phyloP scores from a whole-genome alignment of 345 rosid genomes.

The Corchorus olitorius region DNA sequence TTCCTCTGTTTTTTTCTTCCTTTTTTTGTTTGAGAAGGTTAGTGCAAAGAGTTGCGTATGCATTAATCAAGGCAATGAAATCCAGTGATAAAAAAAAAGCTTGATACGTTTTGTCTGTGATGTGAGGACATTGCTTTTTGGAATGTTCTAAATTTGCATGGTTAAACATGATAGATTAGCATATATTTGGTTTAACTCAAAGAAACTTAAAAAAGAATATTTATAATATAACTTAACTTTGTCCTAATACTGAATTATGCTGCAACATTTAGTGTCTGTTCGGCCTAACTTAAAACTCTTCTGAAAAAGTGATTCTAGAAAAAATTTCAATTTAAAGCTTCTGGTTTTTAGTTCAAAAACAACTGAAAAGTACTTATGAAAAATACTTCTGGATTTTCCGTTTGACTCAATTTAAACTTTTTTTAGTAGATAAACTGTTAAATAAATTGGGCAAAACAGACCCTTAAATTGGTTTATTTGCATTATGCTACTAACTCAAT shows the following conservation, averaged over 20 bases:
- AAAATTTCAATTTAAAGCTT: too few relatives aligned
- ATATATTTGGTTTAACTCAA: background rate
- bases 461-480: too few relatives aligned
- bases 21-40: background rate
- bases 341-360: too few relatives aligned
- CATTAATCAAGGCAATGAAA: constrained; percentile 25
- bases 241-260: background rate
- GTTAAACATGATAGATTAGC: background rate
- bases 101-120: constrained; percentile 23
- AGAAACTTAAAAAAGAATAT: background rate
- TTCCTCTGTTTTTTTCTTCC: background rate
- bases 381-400: too few relatives aligned
- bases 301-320: too few relatives aligned
- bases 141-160: background rate
- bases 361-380: too few relatives aligned
- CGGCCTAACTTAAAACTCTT: too few relatives aligned
- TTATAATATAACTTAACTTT: background rate
- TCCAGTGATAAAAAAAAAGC: constrained; percentile 11
- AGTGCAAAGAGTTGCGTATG: constrained; percentile 23
- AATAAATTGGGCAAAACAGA: too few relatives aligned
- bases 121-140: constrained; percentile 5
- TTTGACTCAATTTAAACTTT: too few relatives aligned
- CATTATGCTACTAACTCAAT: too few relatives aligned
- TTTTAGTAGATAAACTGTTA: too few relatives aligned
- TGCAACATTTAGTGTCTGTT: too few relatives aligned